phyloP scores from a whole-genome alignment of 2,329 filamentous ascomycete species.

The Polychaeton citri region DNA sequence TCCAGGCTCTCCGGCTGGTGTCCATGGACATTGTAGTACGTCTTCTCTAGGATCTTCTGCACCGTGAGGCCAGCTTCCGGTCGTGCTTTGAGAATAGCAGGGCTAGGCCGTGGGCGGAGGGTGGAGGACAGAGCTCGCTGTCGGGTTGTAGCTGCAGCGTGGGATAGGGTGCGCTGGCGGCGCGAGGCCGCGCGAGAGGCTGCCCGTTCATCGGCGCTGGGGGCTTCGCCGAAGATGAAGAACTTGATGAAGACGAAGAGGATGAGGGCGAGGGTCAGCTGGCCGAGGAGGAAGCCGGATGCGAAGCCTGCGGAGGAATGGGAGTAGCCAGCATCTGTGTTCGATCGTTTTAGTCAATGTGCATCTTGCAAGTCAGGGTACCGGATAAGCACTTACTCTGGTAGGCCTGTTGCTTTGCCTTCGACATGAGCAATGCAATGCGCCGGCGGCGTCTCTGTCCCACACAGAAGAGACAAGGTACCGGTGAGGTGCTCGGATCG shows the following conservation, averaged over 20 bases:
- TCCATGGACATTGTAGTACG: constrained; percentile 90
- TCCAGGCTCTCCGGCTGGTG: constrained; percentile 95
- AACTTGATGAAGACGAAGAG: constrained; percentile 97
- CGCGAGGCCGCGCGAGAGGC: constrained; percentile 62
- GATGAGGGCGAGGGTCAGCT: constrained; percentile 80
- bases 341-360: too few relatives aligned
- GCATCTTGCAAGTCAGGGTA: too few relatives aligned
- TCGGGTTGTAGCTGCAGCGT: constrained; percentile 30
- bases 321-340: constrained; percentile 7
- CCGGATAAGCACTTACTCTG: constrained; percentile 8
- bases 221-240: constrained; percentile 96
- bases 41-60: constrained; percentile 88
- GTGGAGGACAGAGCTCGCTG: constrained; percentile 24
- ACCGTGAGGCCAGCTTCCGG: constrained; percentile 51
- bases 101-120: constrained; percentile 19
- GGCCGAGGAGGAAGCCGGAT: constrained; percentile 82
- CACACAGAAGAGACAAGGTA: too few relatives aligned
- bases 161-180: constrained; percentile 58
- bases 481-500: too few relatives aligned
- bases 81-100: constrained; percentile 16
- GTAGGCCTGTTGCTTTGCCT: constrained; percentile 20
- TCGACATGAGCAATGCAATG: constrained; percentile 15
- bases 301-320: constrained; percentile 53
- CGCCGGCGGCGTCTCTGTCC: not conserved
- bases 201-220: constrained; percentile 68